Conservation (phyloP, 2,329 filamentous ascomycete species). For the Cryphonectria parasitica region DNA sequence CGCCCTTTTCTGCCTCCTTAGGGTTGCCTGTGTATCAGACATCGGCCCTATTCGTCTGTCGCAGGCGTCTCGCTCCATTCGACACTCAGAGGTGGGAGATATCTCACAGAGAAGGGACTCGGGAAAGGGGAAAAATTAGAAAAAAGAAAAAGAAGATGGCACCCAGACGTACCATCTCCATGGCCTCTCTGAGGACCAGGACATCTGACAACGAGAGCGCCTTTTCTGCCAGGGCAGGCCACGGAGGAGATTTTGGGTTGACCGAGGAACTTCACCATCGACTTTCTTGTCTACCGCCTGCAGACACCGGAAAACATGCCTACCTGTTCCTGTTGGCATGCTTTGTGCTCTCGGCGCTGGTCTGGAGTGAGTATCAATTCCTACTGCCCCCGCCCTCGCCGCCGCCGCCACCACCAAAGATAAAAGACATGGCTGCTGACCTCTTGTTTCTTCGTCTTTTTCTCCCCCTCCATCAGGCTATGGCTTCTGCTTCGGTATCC, state of each 20-base stretch:
- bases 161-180: conserved; percentile 22
- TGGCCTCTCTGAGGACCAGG: conserved; percentile 20
- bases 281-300: conserved; percentile 38
- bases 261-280: conserved; percentile 27
- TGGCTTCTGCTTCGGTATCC: conserved; percentile 70
- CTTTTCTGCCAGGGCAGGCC: conserved; percentile 19
- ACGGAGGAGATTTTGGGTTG: conserved; percentile 22
- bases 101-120: background rate
- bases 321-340: conserved; percentile 52
- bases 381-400: background rate
- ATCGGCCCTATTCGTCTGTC: conserved; percentile 15
- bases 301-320: conserved; percentile 43
- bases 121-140: background rate
- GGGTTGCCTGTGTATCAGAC: conserved; percentile 21
- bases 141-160: conserved; percentile 22
- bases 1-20: conserved; percentile 5
- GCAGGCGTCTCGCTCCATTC: conserved; percentile 8
- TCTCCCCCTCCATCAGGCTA: conserved; percentile 53
- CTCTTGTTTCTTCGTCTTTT: conserved; percentile 17
- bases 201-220: conserved; percentile 26
- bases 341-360: conserved; percentile 56
- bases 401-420: background rate
- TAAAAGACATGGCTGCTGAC: conserved; percentile 3
- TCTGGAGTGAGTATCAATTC: conserved; percentile 50
- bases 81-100: conserved; percentile 20